Conservation (phyloP, 208 protist genomes). For the Entamoeba moshkovskii region DNA sequence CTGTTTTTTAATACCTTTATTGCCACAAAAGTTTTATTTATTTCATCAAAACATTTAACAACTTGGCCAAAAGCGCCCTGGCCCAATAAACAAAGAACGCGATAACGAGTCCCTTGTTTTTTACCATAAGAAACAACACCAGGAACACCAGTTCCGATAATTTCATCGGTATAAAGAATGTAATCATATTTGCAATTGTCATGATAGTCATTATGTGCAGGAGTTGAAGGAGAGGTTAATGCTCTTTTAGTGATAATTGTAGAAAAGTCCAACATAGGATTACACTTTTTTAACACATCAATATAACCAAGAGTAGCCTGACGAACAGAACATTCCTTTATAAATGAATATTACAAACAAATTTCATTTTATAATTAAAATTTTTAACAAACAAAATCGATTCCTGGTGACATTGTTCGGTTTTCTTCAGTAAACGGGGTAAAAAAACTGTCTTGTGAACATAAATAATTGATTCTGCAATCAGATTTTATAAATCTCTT, state of each 20-base stretch:
- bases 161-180: background rate
- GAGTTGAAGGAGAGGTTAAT: background rate
- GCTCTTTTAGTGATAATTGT: background rate
- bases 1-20: slow-evolving; percentile 44
- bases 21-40: slow-evolving; percentile 10
- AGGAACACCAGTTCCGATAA: background rate
- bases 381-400: background rate
- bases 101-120: background rate
- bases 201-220: background rate
- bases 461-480: background rate
- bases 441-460: background rate
- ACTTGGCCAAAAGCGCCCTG: slow-evolving; percentile 75
- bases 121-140: background rate
- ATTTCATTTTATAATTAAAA: too few species aligned
- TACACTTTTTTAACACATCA: background rate
- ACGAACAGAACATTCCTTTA: too few species aligned
- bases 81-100: slow-evolving; percentile 30
- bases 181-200: slow-evolving; percentile 1
- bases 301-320: background rate
- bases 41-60: slow-evolving; percentile 41
- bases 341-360: too few species aligned
- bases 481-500: background rate
- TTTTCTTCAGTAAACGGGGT: background rate
- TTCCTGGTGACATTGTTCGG: background rate
- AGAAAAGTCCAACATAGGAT: background rate